phyloP scores from a whole-genome alignment of 768 basidiomycete species.

The Suillus luteus region DNA sequence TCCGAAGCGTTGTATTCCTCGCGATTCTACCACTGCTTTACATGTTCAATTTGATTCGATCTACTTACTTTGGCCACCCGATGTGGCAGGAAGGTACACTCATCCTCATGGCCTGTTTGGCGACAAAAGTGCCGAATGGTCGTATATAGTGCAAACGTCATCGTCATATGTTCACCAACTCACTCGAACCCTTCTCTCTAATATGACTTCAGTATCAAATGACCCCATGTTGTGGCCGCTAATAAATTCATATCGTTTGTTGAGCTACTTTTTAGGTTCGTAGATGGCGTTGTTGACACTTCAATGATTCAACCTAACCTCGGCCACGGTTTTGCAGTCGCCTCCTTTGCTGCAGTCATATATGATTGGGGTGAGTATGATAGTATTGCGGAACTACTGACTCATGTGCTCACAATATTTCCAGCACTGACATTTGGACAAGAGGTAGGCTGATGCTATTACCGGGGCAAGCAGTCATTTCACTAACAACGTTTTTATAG shows the following conservation, averaged over 20 bases:
- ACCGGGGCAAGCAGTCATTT: background rate
- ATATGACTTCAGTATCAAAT: background rate
- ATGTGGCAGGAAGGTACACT: background rate
- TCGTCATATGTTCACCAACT: background rate
- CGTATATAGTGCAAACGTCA: background rate
- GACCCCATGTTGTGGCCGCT: background rate
- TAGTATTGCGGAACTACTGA: background rate
- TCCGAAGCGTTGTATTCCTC: background rate
- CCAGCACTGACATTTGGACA: background rate
- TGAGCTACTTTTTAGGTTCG: conserved; percentile 2
- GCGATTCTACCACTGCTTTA: background rate
- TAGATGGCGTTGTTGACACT: background rate
- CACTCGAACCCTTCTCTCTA: background rate
- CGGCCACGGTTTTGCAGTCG: background rate
- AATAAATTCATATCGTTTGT: background rate
- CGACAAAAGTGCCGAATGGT: background rate
- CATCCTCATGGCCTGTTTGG: background rate
- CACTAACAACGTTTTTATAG: background rate
- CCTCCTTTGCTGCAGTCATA: background rate
- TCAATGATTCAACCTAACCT: background rate
- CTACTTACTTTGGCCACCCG: background rate
- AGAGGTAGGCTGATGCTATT: background rate
- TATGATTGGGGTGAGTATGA: conserved; percentile 1
- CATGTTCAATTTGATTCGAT: background rate
- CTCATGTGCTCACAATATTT: background rate